phyloP scores from a whole-genome alignment of 768 basidiomycete species.

The Cystofilobasidium ferigula region DNA sequence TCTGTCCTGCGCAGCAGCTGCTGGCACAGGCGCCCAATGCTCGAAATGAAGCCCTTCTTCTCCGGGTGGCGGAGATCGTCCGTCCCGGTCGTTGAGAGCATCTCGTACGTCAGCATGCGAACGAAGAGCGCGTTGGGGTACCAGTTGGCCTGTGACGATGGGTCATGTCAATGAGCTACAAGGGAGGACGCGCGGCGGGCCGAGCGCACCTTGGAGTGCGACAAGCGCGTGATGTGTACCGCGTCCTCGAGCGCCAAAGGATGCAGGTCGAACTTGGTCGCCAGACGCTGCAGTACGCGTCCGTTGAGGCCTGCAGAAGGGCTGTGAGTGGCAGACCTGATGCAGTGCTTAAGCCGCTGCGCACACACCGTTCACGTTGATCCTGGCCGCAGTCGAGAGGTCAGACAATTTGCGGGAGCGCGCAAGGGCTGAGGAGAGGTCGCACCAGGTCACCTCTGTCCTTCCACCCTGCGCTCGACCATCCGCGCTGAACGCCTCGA shows the following conservation, averaged over 20 bases:
- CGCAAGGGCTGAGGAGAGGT: background rate
- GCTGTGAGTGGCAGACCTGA: background rate
- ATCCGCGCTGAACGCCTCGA: background rate
- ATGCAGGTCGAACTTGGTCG: constrained; percentile 6
- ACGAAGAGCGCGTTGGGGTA: constrained; percentile 12
- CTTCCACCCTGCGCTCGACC: background rate
- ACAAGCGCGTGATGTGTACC: background rate
- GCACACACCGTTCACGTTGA: constrained; percentile 7
- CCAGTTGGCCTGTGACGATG: too few species aligned
- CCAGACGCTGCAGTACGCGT: background rate
- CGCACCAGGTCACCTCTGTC: constrained; percentile 12
- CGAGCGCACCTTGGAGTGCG: constrained; percentile 1
- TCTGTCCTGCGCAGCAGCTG: too few species aligned
- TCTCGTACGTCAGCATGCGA: constrained; percentile 8
- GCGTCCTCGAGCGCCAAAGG: constrained; percentile 18
- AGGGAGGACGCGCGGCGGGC: too few species aligned
- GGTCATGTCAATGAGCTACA: too few species aligned
- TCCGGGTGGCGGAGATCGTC: too few species aligned
- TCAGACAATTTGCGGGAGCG: background rate
- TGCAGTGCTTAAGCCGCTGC: too few species aligned
- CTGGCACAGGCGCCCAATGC: background rate
- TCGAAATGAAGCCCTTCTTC: background rate
- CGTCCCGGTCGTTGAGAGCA: background rate
- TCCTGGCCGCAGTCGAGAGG: background rate
- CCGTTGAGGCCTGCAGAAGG: background rate